Evolutionary conservation across 495 filamentous ascomycete species (phyloP).

Genomic region (Aspergillus hancockii): DNA sequence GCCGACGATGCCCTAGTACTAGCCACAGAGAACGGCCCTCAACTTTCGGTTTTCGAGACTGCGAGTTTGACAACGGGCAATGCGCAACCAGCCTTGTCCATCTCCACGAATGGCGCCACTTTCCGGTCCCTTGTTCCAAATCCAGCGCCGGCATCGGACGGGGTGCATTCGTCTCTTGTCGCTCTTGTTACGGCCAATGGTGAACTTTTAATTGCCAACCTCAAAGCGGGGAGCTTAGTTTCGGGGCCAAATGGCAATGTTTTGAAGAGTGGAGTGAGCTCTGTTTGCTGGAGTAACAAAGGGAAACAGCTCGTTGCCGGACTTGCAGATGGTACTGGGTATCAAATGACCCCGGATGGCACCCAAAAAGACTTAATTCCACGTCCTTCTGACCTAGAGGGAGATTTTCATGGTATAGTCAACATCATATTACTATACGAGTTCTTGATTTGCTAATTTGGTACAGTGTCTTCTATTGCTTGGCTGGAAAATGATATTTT

Average conservation of each 20-base stretch:
- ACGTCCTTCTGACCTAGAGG: constrained; percentile 66
- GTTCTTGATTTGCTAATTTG: constrained; percentile 19
- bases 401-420: constrained; percentile 64
- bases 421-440: neutral
- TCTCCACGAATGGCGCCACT: constrained; percentile 72
- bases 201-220: constrained; percentile 78
- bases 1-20: constrained; percentile 83
- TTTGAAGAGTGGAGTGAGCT: constrained; percentile 74
- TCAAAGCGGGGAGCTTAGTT: constrained; percentile 63
- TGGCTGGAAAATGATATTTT: constrained; percentile 93
- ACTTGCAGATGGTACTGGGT: constrained; percentile 74
- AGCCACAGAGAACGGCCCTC: constrained; percentile 78
- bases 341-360: constrained; percentile 82
- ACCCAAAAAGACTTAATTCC: constrained; percentile 75
- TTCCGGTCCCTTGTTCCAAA: constrained; percentile 81
- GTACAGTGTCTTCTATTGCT: constrained; percentile 74
- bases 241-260: constrained; percentile 64
- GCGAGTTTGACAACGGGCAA: constrained; percentile 62
- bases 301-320: constrained; percentile 94
- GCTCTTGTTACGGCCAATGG: constrained; percentile 80
- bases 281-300: constrained; percentile 85
- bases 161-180: constrained; percentile 50
- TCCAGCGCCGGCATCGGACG: constrained; percentile 59
- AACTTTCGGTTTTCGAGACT: constrained; percentile 80
- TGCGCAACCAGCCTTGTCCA: constrained; percentile 67